Conservation (phyloP, 768 basidiomycete genomes). For the Agaricus blazei region DNA sequence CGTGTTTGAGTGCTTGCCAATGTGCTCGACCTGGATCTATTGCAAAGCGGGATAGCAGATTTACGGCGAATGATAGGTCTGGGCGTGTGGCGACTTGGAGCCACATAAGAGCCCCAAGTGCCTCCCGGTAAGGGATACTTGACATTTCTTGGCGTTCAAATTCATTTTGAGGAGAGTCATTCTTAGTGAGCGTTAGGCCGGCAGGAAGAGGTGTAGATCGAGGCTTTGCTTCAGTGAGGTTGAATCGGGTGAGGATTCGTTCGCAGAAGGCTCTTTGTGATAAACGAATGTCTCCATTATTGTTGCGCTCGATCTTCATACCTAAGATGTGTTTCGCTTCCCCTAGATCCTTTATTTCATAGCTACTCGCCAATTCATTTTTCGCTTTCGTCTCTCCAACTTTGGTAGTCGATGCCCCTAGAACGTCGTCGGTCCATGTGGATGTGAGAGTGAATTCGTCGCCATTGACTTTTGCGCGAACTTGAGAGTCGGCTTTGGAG, state of each 20-base stretch:
- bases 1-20: slow-evolving; percentile 4
- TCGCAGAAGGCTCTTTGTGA: slow-evolving; percentile 5
- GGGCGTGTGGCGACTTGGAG: slow-evolving; percentile 16
- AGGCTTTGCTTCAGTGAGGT: slow-evolving; percentile 9
- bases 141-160: not conserved
- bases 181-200: not conserved
- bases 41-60: slow-evolving; percentile 18
- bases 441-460: slow-evolving; percentile 10
- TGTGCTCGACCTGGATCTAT: slow-evolving; percentile 12
- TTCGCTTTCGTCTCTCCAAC: too few species aligned
- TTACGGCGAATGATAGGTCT: slow-evolving; percentile 32
- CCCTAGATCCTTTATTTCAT: slow-evolving; percentile 12
- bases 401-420: too few species aligned
- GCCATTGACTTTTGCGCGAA: slow-evolving; percentile 8
- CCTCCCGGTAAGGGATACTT: slow-evolving; percentile 6
- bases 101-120: slow-evolving; percentile 21
- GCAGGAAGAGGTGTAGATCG: slow-evolving; percentile 10
- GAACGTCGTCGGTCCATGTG: not conserved
- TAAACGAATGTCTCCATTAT: not conserved
- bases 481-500: not conserved
- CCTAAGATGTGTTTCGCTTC: slow-evolving; percentile 7
- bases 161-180: not conserved
- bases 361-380: not conserved
- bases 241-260: slow-evolving; percentile 1
- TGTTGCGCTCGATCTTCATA: slow-evolving; percentile 9